These are phyloP conservation scores for Lanmaoa pseudosensibilis DNA, from an alignment of 768 basidiomycete genomes.

Conservation along the genomic window DNA sequence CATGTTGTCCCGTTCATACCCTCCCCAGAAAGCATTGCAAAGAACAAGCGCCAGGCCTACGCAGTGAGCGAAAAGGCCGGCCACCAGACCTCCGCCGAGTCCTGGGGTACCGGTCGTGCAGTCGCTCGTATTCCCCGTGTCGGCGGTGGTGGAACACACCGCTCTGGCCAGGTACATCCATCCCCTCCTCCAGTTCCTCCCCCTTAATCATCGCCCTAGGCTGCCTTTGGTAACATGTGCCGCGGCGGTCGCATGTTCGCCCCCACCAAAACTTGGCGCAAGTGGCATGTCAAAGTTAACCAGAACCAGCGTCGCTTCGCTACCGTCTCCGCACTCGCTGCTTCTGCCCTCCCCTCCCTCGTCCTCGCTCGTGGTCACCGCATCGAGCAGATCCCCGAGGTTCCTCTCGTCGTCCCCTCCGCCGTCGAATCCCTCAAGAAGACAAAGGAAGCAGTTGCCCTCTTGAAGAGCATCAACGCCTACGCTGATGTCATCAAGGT, in stretches of 20 bases:
- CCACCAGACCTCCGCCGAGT: constrained; percentile 98
- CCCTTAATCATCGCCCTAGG: constrained; percentile 44
- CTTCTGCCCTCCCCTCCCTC: constrained; percentile 92
- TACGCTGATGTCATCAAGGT: constrained; percentile 95
- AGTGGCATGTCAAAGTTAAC: constrained; percentile 99
- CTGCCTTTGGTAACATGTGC: constrained; percentile 99
- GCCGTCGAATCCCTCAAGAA: constrained; percentile 85
- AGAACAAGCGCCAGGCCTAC: constrained; percentile 98
- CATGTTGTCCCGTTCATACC: not conserved
- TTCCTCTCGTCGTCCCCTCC: constrained; percentile 86
- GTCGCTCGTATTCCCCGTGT: constrained; percentile 99
- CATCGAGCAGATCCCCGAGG: constrained; percentile 95
- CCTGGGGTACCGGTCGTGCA: constrained; percentile 99
- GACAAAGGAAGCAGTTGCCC: constrained; percentile 95
- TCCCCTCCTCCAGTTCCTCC: not conserved
- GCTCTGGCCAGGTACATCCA: constrained; percentile 80
- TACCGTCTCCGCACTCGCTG: constrained; percentile 95
- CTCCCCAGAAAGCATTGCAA: constrained; percentile 87
- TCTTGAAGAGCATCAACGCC: constrained; percentile 87
- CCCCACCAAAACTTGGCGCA: constrained; percentile 98
- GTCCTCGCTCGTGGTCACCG: constrained; percentile 99
- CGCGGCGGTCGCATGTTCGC: constrained; percentile 99
- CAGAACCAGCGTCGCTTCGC: constrained; percentile 99
- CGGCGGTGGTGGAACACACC: constrained; percentile 96
- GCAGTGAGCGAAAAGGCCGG: constrained; percentile 97